Evolutionary conservation across 2,329 filamentous ascomycete genomes (phyloP).

Genomic region (Lanzia echinophila): DNA sequence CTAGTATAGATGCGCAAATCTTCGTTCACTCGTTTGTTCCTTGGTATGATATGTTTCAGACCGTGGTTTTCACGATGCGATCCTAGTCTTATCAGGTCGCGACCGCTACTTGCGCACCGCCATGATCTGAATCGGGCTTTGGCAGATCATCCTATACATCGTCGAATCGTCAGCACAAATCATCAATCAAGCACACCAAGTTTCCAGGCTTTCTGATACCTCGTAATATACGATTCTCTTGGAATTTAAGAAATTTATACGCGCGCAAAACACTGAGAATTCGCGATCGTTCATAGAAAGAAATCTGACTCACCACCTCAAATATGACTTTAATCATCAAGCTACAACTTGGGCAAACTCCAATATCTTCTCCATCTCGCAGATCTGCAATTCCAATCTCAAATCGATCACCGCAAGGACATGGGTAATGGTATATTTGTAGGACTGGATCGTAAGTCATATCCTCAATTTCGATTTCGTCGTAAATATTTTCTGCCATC

Average conservation of each 20-base stretch:
- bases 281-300: no score
- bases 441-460: conserved; percentile 82
- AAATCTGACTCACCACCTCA: conserved; percentile 56
- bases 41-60: not conserved
- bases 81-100: no score
- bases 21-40: no score
- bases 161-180: not conserved
- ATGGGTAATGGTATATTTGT: conserved; percentile 92
- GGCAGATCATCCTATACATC: conserved; percentile 46
- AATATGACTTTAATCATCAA: conserved; percentile 95
- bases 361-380: conserved; percentile 84
- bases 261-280: no score
- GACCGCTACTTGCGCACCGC: conserved; percentile 13
- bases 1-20: no score
- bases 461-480: conserved; percentile 98
- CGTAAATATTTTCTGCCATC: conserved; percentile 63
- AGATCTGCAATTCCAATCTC: conserved; percentile 82
- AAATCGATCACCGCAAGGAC: conserved; percentile 94
- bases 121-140: conserved; percentile 30
- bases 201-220: no score
- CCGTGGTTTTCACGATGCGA: not conserved
- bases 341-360: conserved; percentile 95
- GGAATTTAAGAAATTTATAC: not conserved
- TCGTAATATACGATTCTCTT: no score
- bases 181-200: no score